Evolutionary conservation across 2,329 filamentous ascomycete species (phyloP).

Genomic region (Macrophomina phaseolina): DNA sequence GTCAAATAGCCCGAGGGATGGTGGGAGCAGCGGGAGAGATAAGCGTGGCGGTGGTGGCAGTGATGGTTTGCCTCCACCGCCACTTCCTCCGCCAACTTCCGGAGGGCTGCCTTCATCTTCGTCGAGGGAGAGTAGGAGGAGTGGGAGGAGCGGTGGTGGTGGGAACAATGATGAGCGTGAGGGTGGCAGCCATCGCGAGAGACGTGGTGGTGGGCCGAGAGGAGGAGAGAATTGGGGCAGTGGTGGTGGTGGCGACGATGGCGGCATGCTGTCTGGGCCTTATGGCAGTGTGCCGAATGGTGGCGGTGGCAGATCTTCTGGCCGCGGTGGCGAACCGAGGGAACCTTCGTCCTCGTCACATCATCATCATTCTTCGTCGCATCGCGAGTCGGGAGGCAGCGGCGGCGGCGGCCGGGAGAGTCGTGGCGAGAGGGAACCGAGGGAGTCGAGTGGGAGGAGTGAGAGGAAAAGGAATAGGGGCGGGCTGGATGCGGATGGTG

Average conservation of each 20-base stretch:
- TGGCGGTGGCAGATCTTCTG: background rate
- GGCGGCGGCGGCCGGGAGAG: background rate
- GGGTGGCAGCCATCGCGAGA: constrained; percentile 6
- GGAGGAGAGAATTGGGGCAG: constrained; percentile 1
- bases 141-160: background rate
- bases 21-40: background rate
- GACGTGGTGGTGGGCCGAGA: background rate
- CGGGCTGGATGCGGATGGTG: constrained; percentile 3
- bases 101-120: no score
- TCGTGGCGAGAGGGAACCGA: constrained; percentile 3
- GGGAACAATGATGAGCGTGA: constrained; percentile 4
- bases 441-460: background rate
- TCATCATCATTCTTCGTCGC: background rate
- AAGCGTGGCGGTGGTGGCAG: constrained; percentile 1
- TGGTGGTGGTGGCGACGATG: background rate
- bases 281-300: background rate
- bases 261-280: background rate
- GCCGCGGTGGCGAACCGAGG: background rate
- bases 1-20: constrained; percentile 19
- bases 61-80: background rate
- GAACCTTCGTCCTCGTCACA: background rate
- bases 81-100: background rate
- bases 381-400: background rate
- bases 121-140: background rate
- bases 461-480: constrained; percentile 21